Base-by-base conservation (phyloP, 768 basidiomycete species). In the Lactarius indigo region DNA sequence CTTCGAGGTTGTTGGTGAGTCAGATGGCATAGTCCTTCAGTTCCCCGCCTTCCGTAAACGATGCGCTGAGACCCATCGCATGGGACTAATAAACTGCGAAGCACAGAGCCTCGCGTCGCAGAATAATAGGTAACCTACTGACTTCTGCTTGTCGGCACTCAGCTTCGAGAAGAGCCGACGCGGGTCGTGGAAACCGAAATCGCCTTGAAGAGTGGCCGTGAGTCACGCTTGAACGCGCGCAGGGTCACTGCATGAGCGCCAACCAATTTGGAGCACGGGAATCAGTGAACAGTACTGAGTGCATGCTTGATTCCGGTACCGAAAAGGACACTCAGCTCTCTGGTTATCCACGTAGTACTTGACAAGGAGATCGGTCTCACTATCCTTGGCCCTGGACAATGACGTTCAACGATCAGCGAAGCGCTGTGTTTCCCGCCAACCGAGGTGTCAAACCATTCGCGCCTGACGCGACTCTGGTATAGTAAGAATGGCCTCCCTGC, bases 281-380 rank as follows among this genome's bases (percentile, higher is more conserved):
- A 26, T n/a, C 5, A 20, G 20, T 42, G 18, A 33, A 50, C n/a
- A n/a, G 15, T 33, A 2, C 80, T 79, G 6, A 82, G 66, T 6
- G 17, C 44, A 56, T 65, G 69, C 31, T 52, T 52, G 13, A 69
- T 6, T 12, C 70, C 70, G 13, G 68, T 70, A 56, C 66, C 64
- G 55, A n/a, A 70, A 70, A 2, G 70, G 70, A 59, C 37, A 55
- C 10, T 68, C 70, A 1, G 64, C 64, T 2, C 61, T 35, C 10
- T 41, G 70, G 33, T 64, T 52, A 30, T 69, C 47, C 2, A 70
- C 66, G 39, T 76, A 77, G 1, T 73, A 59, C 10, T 39, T 42
- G 44, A 75, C 47, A 18, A 75, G 54, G 28, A 56, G 39, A 28
- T 69, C 60, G 6, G 75, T 28, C 30, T 73, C 68, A 1, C 39